These are phyloP conservation scores for Ailanthus altissimus DNA, from an alignment of 345 rosid genomes.

Conservation along the genomic window DNA sequence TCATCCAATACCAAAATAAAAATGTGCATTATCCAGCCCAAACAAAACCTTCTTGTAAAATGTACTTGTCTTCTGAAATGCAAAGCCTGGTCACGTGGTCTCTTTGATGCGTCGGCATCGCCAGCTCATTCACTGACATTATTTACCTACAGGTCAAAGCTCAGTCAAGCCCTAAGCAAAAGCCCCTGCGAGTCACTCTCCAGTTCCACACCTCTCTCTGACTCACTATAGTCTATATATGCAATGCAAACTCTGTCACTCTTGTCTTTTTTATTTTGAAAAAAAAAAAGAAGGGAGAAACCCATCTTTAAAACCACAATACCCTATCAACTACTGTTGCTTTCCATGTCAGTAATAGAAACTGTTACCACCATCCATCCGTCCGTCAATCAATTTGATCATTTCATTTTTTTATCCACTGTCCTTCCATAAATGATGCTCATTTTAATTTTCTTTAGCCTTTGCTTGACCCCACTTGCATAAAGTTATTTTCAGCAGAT, in stretches of 20 bases:
- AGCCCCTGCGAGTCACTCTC: conserved; percentile 11
- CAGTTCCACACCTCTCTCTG: conserved; percentile 2
- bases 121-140: conserved; percentile 42
- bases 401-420: conserved; percentile 13
- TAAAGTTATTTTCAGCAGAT: background rate
- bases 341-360: conserved; percentile 23
- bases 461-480: conserved; percentile 2
- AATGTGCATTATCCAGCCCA: too few species aligned
- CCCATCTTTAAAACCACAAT: conserved; percentile 7
- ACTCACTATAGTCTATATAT: too few species aligned
- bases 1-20: too few species aligned
- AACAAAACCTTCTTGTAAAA: too few species aligned
- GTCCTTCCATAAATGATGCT: conserved; percentile 8
- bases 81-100: conserved; percentile 40
- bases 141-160: conserved; percentile 32
- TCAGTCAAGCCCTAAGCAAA: conserved; percentile 29
- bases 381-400: background rate
- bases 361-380: conserved; percentile 16
- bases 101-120: conserved; percentile 44
- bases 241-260: background rate
- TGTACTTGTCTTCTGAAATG: too few species aligned
- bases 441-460: background rate
- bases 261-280: background rate
- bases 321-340: conserved; percentile 20
- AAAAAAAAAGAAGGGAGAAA: too few species aligned